A percentile compares a stretch with the other conserved stretches of the same genome.
phyloP scores from a whole-genome alignment of 2,329 filamentous ascomycete genomes.

The Aulographum hederae region DNA sequence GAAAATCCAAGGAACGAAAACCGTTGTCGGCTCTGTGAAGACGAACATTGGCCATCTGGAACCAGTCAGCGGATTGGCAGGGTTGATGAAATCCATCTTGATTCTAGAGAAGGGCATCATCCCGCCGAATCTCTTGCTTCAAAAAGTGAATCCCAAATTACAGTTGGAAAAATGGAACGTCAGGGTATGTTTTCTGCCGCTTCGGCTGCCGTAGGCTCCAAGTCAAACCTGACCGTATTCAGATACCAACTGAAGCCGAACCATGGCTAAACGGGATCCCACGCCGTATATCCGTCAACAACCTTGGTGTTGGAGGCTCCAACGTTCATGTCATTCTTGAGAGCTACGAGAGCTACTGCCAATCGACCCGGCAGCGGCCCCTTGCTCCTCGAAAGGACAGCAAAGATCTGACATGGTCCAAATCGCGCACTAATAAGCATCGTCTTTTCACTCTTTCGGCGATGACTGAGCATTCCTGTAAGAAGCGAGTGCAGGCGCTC shows the following conservation, averaged over 20 bases:
- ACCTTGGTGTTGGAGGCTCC: slow-evolving; percentile 10
- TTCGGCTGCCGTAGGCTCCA: neutral
- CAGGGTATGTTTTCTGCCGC: neutral
- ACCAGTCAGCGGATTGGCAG: slow-evolving; percentile 11
- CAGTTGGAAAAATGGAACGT: neutral
- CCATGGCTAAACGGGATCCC: slow-evolving; percentile 8
- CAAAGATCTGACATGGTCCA: no score
- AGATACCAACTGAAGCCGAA: slow-evolving; percentile 5
- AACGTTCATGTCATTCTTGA: slow-evolving; percentile 13
- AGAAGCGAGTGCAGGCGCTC: neutral
- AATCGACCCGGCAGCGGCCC: no score
- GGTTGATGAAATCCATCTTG: slow-evolving; percentile 12
- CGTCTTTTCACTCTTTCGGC: no score
- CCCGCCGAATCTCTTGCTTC: slow-evolving; percentile 7
- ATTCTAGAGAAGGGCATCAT: slow-evolving; percentile 8
- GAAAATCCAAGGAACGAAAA: slow-evolving; percentile 7
- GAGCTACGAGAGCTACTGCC: neutral
- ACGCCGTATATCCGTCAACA: slow-evolving; percentile 1
- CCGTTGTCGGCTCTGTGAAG: slow-evolving; percentile 10
- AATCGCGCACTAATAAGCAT: no score
- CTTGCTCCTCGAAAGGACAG: no score
- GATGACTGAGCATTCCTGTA: no score
- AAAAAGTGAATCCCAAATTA: neutral
- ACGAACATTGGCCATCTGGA: slow-evolving; percentile 16
- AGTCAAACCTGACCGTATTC: slow-evolving; percentile 5